Evolutionary conservation across 768 basidiomycete species (phyloP).

Genomic region (Crepidotus variabilis): DNA sequence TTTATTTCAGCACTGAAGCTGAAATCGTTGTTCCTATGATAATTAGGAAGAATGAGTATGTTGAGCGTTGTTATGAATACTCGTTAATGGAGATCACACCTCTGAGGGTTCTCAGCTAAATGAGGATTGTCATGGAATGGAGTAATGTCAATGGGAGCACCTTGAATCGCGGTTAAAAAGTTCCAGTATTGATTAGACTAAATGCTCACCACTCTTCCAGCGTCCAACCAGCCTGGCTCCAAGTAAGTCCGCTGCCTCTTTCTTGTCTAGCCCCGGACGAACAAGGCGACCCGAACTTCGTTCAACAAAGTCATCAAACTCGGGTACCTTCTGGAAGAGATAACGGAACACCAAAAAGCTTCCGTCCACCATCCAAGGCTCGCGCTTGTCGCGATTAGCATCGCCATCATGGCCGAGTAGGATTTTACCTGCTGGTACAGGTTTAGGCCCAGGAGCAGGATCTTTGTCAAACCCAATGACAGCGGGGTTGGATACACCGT

Average conservation of each 20-base stretch:
- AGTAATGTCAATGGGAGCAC: conserved; percentile 42
- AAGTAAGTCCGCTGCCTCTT: conserved; percentile 47
- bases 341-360: conserved; percentile 51
- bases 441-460: conserved; percentile 31
- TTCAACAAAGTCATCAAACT: conserved; percentile 44
- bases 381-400: conserved; percentile 17
- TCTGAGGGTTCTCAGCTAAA: conserved; percentile 30
- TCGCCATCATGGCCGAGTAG: conserved; percentile 44
- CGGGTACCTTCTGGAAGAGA: conserved; percentile 47
- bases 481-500: conserved; percentile 50
- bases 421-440: conserved; percentile 38
- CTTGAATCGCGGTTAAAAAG: conserved; percentile 15
- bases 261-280: conserved; percentile 25
- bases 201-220: conserved; percentile 47
- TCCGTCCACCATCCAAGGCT: conserved; percentile 44
- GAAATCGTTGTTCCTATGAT: conserved; percentile 42
- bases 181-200: background rate
- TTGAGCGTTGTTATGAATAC: too few relatives aligned
- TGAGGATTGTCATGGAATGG: conserved; percentile 39
- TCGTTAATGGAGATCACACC: too few relatives aligned
- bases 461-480: conserved; percentile 35
- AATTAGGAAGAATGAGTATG: too few relatives aligned
- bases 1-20: conserved; percentile 29
- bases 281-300: conserved; percentile 34
- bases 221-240: conserved; percentile 52